A percentile compares a stretch with the other conserved stretches of the same genome.
phyloP scores from a whole-genome alignment of 805 yeast species.

The Yarrowia phangngaensis region DNA sequence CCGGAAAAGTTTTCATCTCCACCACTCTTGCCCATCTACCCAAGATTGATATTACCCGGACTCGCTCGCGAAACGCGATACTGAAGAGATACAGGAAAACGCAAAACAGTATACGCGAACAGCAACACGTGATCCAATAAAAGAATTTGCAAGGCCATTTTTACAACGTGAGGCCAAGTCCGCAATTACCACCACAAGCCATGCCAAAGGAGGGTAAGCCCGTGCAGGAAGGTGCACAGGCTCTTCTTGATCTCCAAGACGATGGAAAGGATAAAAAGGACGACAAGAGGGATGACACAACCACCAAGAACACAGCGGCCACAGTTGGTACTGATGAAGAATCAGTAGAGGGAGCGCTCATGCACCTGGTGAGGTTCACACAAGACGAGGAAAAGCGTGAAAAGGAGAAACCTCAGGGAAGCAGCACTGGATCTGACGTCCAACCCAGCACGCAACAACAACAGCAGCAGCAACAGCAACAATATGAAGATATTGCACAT shows the following conservation, averaged over 20 bases:
- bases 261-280: conserved; percentile 19
- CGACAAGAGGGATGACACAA: background rate
- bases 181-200: background rate
- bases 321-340: conserved; percentile 33
- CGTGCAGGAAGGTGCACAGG: conserved; percentile 30
- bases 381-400: conserved; percentile 28
- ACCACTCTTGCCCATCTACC: conserved; percentile 25
- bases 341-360: conserved; percentile 28
- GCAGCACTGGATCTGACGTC: conserved; percentile 7
- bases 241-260: conserved; percentile 30
- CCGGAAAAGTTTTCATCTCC: conserved; percentile 26
- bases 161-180: conserved; percentile 4
- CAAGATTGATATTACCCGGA: conserved; percentile 23
- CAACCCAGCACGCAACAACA: background rate
- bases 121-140: conserved; percentile 23
- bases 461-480: conserved; percentile 24
- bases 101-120: conserved; percentile 20
- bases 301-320: conserved; percentile 17
- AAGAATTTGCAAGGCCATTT: background rate
- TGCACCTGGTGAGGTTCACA: conserved; percentile 27
- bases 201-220: conserved; percentile 27
- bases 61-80: conserved; percentile 23
- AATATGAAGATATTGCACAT: conserved; percentile 9
- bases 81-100: conserved; percentile 21
- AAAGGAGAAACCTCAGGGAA: conserved; percentile 13